Percentiles rank a stretch among this genome's conserved stretches.
These are phyloP conservation scores for Daldinia concentrica DNA, from an alignment of 495 filamentous ascomycete species.

Conservation along the genomic window DNA sequence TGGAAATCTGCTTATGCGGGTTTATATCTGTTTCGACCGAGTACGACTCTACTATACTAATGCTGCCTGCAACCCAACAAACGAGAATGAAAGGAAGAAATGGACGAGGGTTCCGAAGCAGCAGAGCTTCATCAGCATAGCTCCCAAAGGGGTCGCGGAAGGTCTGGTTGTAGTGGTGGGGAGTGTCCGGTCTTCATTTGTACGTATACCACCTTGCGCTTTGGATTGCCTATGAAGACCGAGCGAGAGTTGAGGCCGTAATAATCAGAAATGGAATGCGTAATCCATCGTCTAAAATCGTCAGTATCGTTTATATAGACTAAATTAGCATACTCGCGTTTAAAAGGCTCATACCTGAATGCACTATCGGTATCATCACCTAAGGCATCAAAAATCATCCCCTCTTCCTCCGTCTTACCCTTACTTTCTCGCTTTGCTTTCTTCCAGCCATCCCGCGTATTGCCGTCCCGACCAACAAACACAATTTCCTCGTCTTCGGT, in stretches of 20 bases:
- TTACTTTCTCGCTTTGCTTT: conserved; percentile 54
- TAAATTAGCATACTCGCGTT: conserved; percentile 18
- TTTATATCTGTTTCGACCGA: background rate
- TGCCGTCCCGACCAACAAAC: conserved; percentile 82
- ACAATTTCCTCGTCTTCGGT: conserved; percentile 91
- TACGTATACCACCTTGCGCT: conserved; percentile 88
- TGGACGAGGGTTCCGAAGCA: background rate
- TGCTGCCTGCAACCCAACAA: conserved; percentile 15
- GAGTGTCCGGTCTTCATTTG: conserved; percentile 49
- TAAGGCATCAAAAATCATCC: conserved; percentile 80
- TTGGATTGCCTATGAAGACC: conserved; percentile 77
- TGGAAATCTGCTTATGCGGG: conserved; percentile 1
- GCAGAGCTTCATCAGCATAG: conserved; percentile 57
- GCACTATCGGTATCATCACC: conserved; percentile 77
- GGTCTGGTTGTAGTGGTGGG: conserved; percentile 47
- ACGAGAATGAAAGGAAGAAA: background rate
- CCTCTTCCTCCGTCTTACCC: conserved; percentile 67
- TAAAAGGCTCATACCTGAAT: conserved; percentile 72
- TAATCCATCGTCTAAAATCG: conserved; percentile 80
- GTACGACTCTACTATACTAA: background rate
- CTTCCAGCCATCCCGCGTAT: conserved; percentile 71
- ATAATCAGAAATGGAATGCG: conserved; percentile 90
- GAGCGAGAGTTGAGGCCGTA: conserved; percentile 91
- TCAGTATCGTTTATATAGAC: conserved; percentile 38
- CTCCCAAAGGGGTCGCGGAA: conserved; percentile 69